Evolutionary conservation across 768 basidiomycete genomes (phyloP).

Genomic region (Mycena kentingensis): DNA sequence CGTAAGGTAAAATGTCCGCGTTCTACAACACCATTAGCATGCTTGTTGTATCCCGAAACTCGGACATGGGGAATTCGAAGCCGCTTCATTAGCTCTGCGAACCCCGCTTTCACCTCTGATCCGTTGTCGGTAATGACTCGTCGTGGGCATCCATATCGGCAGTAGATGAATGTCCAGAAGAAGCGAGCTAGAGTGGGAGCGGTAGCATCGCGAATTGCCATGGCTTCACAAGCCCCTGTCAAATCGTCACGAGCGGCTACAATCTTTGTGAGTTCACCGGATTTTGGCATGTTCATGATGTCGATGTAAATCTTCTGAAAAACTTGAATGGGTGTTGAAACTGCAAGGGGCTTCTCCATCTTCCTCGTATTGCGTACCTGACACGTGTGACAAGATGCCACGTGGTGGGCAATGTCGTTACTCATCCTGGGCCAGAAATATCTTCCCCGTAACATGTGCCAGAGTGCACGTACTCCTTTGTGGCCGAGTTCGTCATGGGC

Average conservation of each 20-base stretch:
- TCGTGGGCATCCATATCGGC: constrained; percentile 28
- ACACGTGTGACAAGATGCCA: constrained; percentile 30
- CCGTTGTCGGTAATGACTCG: constrained; percentile 8
- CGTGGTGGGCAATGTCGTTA: constrained; percentile 24
- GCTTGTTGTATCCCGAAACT: background rate
- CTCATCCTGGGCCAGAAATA: constrained; percentile 29
- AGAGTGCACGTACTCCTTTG: constrained; percentile 21
- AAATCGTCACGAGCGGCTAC: constrained; percentile 22
- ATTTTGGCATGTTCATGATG: constrained; percentile 24
- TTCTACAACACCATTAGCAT: too few relatives aligned
- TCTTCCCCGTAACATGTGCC: background rate
- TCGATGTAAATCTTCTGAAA: constrained; percentile 17
- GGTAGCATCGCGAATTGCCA: constrained; percentile 11
- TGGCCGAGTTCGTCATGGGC: constrained; percentile 28
- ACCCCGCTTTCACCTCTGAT: background rate
- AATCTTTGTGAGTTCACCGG: constrained; percentile 7
- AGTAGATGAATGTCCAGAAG: constrained; percentile 33
- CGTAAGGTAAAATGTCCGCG: background rate
- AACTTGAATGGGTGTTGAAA: constrained; percentile 9
- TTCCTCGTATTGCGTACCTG: background rate
- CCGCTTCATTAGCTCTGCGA: background rate
- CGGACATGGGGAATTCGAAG: background rate
- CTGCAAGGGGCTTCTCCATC: constrained; percentile 15
- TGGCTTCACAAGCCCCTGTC: constrained; percentile 23
- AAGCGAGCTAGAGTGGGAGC: constrained; percentile 23